Evolutionary conservation across 2,329 filamentous ascomycete species (phyloP).

Genomic region (Fusarium sp.): DNA sequence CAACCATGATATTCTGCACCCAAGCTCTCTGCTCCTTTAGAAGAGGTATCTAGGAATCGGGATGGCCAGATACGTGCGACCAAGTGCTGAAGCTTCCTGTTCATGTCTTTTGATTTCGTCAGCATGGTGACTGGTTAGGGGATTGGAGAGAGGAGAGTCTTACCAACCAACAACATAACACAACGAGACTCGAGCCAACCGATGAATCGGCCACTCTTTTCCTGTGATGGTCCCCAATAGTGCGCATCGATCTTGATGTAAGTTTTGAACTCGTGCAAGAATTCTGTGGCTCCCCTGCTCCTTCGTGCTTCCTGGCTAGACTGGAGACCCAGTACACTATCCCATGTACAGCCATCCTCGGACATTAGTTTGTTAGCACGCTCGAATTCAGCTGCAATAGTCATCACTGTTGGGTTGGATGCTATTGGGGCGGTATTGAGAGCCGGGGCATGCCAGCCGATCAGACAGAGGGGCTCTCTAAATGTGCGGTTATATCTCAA

Average conservation of each 20-base stretch:
- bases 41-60: constrained; percentile 61
- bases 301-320: not conserved
- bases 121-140: constrained; percentile 1
- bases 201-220: constrained; percentile 66
- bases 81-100: constrained; percentile 63
- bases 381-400: constrained; percentile 64
- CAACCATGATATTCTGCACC: constrained; percentile 67
- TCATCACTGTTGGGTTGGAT: constrained; percentile 64
- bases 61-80: constrained; percentile 72
- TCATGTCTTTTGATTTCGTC: constrained; percentile 61
- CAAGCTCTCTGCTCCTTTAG: constrained; percentile 41
- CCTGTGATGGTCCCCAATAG: constrained; percentile 72
- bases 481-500: constrained; percentile 65
- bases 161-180: constrained; percentile 68
- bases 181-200: constrained; percentile 74
- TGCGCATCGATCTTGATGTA: constrained; percentile 73
- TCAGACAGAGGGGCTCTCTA: constrained; percentile 71
- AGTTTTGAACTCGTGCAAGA: constrained; percentile 63
- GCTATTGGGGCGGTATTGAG: constrained; percentile 70
- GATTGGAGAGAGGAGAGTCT: constrained; percentile 16
- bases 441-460: constrained; percentile 71
- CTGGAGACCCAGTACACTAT: constrained; percentile 52
- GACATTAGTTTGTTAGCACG: constrained; percentile 59
- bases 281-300: constrained; percentile 56
- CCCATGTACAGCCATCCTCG: constrained; percentile 56